Percentiles rank a stretch among this genome's conserved stretches.
Conservation (phyloP, 2,329 filamentous ascomycete genomes). For the Myrmaecium sp. region DNA sequence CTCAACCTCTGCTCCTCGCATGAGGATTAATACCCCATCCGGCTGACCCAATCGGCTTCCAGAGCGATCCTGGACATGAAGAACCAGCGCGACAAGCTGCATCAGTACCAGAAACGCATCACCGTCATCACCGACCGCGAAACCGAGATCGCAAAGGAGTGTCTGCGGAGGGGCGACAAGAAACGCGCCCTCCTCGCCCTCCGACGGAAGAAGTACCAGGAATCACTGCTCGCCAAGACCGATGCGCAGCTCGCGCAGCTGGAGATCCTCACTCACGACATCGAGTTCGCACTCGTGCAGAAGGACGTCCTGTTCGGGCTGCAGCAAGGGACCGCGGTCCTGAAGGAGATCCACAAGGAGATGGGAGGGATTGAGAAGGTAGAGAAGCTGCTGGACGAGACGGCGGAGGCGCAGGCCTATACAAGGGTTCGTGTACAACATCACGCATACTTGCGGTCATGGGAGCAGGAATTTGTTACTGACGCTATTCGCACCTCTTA, state of each 20-base stretch:
- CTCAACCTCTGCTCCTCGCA: conserved; percentile 3
- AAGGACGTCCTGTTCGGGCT: conserved; percentile 90
- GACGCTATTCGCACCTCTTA: conserved; percentile 3
- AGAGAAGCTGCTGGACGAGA: conserved; percentile 89
- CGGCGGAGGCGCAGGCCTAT: conserved; percentile 77
- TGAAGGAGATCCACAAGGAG: conserved; percentile 82
- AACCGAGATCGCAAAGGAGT: conserved; percentile 69
- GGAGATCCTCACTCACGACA: conserved; percentile 70
- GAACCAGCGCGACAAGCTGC: conserved; percentile 89
- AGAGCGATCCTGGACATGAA: conserved; percentile 97
- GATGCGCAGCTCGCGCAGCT: conserved; percentile 88
- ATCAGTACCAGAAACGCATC: conserved; percentile 88
- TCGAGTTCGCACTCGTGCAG: conserved; percentile 93
- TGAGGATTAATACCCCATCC: background rate
- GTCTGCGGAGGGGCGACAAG: conserved; percentile 67
- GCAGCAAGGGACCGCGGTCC: conserved; percentile 76
- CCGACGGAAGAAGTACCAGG: conserved; percentile 92
- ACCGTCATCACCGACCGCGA: conserved; percentile 72
- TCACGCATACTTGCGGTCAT: conserved; percentile 1
- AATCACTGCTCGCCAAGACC: conserved; percentile 73
- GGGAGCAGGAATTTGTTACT: conserved; percentile 1
- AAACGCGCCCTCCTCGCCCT: conserved; percentile 70
- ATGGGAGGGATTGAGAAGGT: conserved; percentile 92
- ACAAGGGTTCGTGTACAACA: conserved; percentile 55
- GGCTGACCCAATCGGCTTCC: conserved; percentile 6